These are phyloP conservation scores for Mucor piriformis DNA, from an alignment of 371 early-diverging fungal genomes.

Conservation along the genomic window DNA sequence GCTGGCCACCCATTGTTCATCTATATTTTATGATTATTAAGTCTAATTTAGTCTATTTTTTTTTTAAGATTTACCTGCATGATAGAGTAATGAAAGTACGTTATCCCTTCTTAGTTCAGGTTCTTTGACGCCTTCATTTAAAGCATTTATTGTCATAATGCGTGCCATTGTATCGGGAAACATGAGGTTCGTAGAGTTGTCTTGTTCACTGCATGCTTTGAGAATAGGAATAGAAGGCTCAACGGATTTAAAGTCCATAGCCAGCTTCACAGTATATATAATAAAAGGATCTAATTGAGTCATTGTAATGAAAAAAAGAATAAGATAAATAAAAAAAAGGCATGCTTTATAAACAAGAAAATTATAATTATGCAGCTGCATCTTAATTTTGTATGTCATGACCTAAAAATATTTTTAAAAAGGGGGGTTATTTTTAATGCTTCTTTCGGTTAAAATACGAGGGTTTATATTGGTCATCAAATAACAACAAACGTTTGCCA, in stretches of 20 bases:
- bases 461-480: too few species aligned
- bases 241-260: slow-evolving; percentile 14
- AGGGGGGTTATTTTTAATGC: too few species aligned
- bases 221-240: background rate
- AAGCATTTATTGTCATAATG: slow-evolving; percentile 21
- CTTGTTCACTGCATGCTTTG: background rate
- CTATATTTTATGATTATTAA: slow-evolving; percentile 7
- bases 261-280: slow-evolving; percentile 21
- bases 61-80: slow-evolving; percentile 29
- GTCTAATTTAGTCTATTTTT: background rate
- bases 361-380: too few species aligned
- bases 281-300: slow-evolving; percentile 31
- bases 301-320: background rate
- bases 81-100: slow-evolving; percentile 29
- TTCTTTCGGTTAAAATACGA: too few species aligned
- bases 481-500: too few species aligned
- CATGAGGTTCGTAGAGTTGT: slow-evolving; percentile 2
- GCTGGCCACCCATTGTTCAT: slow-evolving; percentile 29
- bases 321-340: background rate
- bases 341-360: too few species aligned
- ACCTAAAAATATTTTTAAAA: too few species aligned
- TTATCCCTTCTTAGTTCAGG: slow-evolving; percentile 21
- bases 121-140: slow-evolving; percentile 3
- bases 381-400: too few species aligned
- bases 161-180: slow-evolving; percentile 19